Conservation (phyloP, 805 yeast genomes). For the Teunomyces atbi region DNA sequence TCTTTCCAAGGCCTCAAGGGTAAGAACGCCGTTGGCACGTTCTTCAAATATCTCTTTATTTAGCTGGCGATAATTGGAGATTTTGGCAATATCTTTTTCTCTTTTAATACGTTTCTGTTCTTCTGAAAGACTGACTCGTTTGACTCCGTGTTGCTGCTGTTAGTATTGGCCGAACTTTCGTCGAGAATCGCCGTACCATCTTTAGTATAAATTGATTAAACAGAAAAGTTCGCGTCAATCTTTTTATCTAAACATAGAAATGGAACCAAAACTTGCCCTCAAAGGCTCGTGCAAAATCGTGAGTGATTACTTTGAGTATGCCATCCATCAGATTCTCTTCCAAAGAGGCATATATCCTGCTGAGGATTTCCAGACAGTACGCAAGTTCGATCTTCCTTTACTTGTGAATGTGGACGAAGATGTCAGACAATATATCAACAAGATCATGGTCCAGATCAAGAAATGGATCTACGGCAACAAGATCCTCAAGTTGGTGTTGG, state of each 20-base stretch:
- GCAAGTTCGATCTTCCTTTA: slow-evolving; percentile 76
- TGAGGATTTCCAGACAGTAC: slow-evolving; percentile 75
- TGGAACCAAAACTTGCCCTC: slow-evolving; percentile 48
- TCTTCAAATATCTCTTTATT: slow-evolving; percentile 41
- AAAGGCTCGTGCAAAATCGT: slow-evolving; percentile 79
- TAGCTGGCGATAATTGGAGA: slow-evolving; percentile 51
- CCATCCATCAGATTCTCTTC: slow-evolving; percentile 76
- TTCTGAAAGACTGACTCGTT: slow-evolving; percentile 53
- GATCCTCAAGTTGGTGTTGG: slow-evolving; percentile 67
- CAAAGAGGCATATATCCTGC: slow-evolving; percentile 90
- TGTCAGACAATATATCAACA: slow-evolving; percentile 63
- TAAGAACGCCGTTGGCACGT: slow-evolving; percentile 15
- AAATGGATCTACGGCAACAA: slow-evolving; percentile 73
- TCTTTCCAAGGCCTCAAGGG: slow-evolving; percentile 41
- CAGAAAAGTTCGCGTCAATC: background rate
- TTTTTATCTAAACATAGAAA: background rate
- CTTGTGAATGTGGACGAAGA: slow-evolving; percentile 74
- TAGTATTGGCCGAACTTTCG: background rate
- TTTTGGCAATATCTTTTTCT: slow-evolving; percentile 59
- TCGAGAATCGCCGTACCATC: too few species aligned
- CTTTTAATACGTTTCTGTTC: slow-evolving; percentile 54
- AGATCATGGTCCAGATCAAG: slow-evolving; percentile 60
- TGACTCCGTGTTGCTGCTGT: slow-evolving; percentile 66
- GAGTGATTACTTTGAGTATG: slow-evolving; percentile 80
- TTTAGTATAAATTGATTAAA: too few species aligned